A percentile compares a stretch with the other conserved stretches of the same genome.
Conservation (phyloP, 2,329 filamentous ascomycete species). For the Aspergillus sergii region DNA sequence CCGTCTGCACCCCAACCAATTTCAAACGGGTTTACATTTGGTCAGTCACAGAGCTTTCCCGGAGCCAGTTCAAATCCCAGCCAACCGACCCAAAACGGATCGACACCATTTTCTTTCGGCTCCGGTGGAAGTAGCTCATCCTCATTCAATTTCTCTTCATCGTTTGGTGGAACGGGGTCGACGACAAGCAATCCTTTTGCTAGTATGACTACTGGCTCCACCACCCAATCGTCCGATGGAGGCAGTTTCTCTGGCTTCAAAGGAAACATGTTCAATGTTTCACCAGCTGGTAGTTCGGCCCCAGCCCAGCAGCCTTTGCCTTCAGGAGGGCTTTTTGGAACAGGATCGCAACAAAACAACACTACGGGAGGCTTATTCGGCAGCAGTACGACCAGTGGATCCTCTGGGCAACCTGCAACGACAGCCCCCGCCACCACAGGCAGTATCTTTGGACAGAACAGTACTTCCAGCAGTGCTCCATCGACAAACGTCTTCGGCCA, state of each 20-base stretch:
- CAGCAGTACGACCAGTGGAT: conserved; percentile 14
- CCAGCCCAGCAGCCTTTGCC: conserved; percentile 26
- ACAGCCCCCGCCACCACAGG: conserved; percentile 21
- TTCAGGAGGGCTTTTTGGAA: conserved; percentile 25
- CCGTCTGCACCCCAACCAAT: conserved; percentile 20
- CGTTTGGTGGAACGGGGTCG: conserved; percentile 22
- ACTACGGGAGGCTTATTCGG: conserved; percentile 22
- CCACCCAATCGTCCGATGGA: conserved; percentile 22
- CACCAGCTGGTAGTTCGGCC: conserved; percentile 24
- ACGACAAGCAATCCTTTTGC: conserved; percentile 40
- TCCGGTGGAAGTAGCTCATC: conserved; percentile 29
- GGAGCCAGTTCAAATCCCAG: conserved; percentile 27
- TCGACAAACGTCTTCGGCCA: conserved; percentile 26
- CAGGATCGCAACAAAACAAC: conserved; percentile 16
- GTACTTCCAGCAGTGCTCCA: conserved; percentile 17
- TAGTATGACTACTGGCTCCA: conserved; percentile 26
- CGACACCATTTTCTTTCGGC: conserved; percentile 35
- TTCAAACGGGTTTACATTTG: conserved; percentile 38
- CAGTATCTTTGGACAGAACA: conserved; percentile 26
- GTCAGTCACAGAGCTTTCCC: conserved; percentile 41
- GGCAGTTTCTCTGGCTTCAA: conserved; percentile 33
- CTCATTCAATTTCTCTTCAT: conserved; percentile 37
- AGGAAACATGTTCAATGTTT: conserved; percentile 36
- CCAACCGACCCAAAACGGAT: conserved; percentile 27
- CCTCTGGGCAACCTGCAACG: conserved; percentile 18